These are phyloP conservation scores for Benincasa hispida DNA, from an alignment of 306 rosid genomes.

Conservation along the genomic window DNA sequence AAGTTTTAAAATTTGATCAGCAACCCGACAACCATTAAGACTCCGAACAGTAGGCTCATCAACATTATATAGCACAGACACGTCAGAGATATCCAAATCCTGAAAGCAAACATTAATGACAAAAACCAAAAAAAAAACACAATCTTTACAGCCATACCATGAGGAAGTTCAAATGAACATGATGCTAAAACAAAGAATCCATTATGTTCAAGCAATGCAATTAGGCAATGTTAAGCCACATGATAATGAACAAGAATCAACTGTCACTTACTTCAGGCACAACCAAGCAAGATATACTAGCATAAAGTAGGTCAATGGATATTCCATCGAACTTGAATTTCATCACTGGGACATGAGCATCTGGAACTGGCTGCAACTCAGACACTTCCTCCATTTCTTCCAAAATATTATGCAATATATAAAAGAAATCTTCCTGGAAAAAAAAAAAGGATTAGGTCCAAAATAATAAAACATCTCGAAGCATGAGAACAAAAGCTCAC, in stretches of 20 bases:
- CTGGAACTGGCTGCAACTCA: slow-evolving; percentile 84
- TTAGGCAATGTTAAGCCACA: neutral
- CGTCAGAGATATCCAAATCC: slow-evolving; percentile 84
- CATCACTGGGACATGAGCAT: slow-evolving; percentile 99
- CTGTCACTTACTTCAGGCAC: slow-evolving; percentile 73
- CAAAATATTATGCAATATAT: slow-evolving; percentile 57
- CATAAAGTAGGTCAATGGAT: slow-evolving; percentile 90
- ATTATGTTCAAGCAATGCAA: neutral
- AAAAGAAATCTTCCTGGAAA: slow-evolving; percentile 81
- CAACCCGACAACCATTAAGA: slow-evolving; percentile 96
- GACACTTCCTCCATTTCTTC: slow-evolving; percentile 82
- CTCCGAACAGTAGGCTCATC: slow-evolving; percentile 92
- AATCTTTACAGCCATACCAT: neutral
- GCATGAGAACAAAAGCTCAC: slow-evolving; percentile 17
- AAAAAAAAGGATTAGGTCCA: neutral
- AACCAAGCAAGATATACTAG: slow-evolving; percentile 76
- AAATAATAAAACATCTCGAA: neutral
- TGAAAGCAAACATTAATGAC: slow-evolving; percentile 20
- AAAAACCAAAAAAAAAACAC: neutral
- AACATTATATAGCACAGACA: slow-evolving; percentile 55
- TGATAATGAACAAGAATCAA: neutral
- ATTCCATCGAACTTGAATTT: slow-evolving; percentile 92
- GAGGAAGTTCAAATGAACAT: neutral
- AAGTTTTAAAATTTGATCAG: slow-evolving; percentile 96
- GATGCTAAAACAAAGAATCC: neutral